These are phyloP conservation scores for Lolium perenne DNA, from an alignment of 176 grass and related monocot species.

Conservation along the genomic window DNA sequence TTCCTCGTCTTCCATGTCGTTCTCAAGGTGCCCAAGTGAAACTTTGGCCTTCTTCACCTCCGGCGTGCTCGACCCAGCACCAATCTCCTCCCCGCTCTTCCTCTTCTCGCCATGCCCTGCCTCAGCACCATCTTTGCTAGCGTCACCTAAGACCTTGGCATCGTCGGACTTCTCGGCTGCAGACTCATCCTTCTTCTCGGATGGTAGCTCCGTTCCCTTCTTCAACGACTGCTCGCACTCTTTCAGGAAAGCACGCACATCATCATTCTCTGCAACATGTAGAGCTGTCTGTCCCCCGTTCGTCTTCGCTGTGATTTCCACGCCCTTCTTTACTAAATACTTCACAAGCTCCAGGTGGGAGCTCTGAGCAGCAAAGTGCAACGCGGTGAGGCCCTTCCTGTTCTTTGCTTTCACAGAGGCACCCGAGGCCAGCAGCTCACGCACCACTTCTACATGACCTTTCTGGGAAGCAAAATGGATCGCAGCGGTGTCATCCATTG, in stretches of 20 bases:
- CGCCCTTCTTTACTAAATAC: conserved; percentile 80
- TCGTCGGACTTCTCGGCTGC: conserved; percentile 34
- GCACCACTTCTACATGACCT: conserved; percentile 77
- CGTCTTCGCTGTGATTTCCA: conserved; percentile 68
- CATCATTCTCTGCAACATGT: conserved; percentile 77
- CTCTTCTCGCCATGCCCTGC: conserved; percentile 59
- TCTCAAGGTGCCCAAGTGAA: conserved; percentile 87
- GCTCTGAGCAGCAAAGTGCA: conserved; percentile 91
- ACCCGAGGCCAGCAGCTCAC: conserved; percentile 66
- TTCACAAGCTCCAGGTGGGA: conserved; percentile 81
- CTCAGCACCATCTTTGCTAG: conserved; percentile 38
- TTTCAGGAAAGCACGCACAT: conserved; percentile 65
- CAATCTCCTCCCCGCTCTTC: conserved; percentile 52
- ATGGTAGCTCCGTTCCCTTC: conserved; percentile 51
- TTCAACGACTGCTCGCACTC: conserved; percentile 62
- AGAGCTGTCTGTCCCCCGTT: conserved; percentile 82
- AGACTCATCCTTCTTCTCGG: conserved; percentile 49
- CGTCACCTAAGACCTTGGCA: conserved; percentile 38
- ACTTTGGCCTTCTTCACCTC: conserved; percentile 73
- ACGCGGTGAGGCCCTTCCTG: conserved; percentile 78
- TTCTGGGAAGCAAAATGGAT: conserved; percentile 98
- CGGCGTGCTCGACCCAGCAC: neutral
- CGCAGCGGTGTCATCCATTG: conserved; percentile 84
- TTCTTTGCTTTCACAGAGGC: conserved; percentile 84
- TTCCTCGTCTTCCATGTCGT: conserved; percentile 63